Conservation (phyloP, 257 asterid species). For the Petunia axillaris region DNA sequence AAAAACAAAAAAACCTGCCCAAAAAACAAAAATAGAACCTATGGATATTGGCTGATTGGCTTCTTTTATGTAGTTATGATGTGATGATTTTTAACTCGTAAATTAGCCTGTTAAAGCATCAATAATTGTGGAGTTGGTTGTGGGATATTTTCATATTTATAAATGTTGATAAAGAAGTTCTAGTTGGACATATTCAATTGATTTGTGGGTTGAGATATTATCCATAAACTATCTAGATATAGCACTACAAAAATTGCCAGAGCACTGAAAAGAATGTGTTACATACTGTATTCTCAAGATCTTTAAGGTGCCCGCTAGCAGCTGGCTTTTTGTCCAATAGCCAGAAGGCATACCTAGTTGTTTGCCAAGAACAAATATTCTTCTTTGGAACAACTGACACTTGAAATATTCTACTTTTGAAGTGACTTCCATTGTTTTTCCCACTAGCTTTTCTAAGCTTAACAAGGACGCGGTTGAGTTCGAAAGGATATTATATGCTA, state of each 20-base stretch:
- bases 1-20: neutral
- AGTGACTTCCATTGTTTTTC: neutral
- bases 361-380: conserved; percentile 4
- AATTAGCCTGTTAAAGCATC: neutral
- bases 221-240: neutral
- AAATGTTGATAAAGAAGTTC: neutral
- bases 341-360: too few species aligned
- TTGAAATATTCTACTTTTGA: neutral
- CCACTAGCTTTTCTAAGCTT: neutral
- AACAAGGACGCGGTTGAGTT: neutral
- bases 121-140: neutral
- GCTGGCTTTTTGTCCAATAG: neutral
- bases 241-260: neutral
- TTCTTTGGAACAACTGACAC: neutral
- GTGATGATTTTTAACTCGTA: neutral
- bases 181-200: neutral
- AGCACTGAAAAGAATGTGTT: neutral
- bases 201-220: neutral
- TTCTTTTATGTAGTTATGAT: neutral
- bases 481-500: neutral
- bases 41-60: neutral
- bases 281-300: neutral
- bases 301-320: neutral
- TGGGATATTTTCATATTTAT: neutral
- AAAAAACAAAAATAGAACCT: neutral